Base-by-base conservation (phyloP, 2,329 filamentous ascomycete species). In the Diaporthe nobilis region DNA sequence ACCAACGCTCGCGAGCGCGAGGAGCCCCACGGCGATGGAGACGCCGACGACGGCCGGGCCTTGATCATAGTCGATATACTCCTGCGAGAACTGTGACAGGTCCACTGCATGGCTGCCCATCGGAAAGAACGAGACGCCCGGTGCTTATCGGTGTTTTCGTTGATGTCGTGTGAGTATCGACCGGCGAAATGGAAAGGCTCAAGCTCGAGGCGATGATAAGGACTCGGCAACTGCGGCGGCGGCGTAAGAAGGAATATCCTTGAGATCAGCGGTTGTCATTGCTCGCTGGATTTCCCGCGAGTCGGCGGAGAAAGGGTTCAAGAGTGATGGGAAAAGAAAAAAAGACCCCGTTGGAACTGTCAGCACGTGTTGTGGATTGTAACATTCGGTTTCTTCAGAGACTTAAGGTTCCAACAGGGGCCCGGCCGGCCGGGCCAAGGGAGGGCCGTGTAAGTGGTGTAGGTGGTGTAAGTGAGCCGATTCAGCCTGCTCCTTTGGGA, bases 1-100 rank as follows among this genome's bases (percentile, higher is more conserved):
- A 1, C 65, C 65, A 5, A 70, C 65, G n/a, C 22, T 55, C 49
- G 28, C 65, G 49, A 70, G 65, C 65, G 65, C 65, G 49, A 70
- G 22, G 4, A 70, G 65, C 22, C 65, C 65, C 65, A 70, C 49
- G 65, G 65, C 65, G 22, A 70, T 70, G 65, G 65, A 70, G 42
- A 70, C 65, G n/a, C 65, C 65, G 5, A 70, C 22, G 9, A 70
- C 9, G 12, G 65, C 65, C 15, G 65, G 65, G 8, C 65, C 65
- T 28, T 55, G 10, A 12, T 70, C 65, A 20, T 70, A 55, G n/a
- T 70, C 65, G 65, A 70, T 70, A 20, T 70, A 70, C 49, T 70
- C 65, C 47, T 70, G 65, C 31, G 65, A 70, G 65, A 70, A 70
- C 65, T 70, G 65, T 51, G 65, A 70, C 2, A 70, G 17, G 49